A percentile compares a stretch with the other conserved stretches of the same genome.
Evolutionary conservation across 2,329 filamentous ascomycete species (phyloP).

Genomic region (Xylariaceae sp.): DNA sequence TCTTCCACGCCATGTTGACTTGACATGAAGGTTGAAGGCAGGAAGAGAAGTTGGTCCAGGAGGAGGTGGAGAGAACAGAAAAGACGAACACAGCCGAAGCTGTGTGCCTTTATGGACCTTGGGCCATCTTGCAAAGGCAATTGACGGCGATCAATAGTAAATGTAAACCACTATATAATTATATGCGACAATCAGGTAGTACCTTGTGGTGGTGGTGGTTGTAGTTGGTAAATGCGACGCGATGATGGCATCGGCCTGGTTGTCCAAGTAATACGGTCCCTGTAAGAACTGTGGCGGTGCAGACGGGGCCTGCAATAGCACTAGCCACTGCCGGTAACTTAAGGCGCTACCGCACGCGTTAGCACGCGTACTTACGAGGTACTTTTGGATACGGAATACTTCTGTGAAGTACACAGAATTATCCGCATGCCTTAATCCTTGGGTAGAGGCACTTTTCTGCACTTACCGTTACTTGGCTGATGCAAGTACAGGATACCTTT

Average conservation of each 20-base stretch:
- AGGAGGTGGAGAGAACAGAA: slow-evolving; percentile 29
- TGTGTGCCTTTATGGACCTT: slow-evolving; percentile 44
- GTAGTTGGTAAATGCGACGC: no score
- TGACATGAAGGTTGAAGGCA: slow-evolving; percentile 14
- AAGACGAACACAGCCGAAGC: slow-evolving; percentile 48
- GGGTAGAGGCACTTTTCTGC: no score
- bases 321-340: not conserved
- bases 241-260: not conserved
- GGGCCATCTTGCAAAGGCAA: slow-evolving; percentile 38
- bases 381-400: not conserved
- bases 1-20: slow-evolving; percentile 49
- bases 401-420: not conserved
- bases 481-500: no score
- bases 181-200: no score
- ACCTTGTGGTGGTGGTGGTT: no score
- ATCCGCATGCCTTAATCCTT: not conserved
- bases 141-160: slow-evolving; percentile 2
- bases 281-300: not conserved
- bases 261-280: not conserved
- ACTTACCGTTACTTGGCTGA: no score
- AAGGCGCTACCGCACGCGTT: not conserved
- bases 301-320: not conserved
- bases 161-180: not conserved
- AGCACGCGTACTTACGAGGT: not conserved
- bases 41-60: slow-evolving; percentile 17